Base-by-base conservation (phyloP, 192 early-diverging fungal species). In the Coemansia sp. region DNA sequence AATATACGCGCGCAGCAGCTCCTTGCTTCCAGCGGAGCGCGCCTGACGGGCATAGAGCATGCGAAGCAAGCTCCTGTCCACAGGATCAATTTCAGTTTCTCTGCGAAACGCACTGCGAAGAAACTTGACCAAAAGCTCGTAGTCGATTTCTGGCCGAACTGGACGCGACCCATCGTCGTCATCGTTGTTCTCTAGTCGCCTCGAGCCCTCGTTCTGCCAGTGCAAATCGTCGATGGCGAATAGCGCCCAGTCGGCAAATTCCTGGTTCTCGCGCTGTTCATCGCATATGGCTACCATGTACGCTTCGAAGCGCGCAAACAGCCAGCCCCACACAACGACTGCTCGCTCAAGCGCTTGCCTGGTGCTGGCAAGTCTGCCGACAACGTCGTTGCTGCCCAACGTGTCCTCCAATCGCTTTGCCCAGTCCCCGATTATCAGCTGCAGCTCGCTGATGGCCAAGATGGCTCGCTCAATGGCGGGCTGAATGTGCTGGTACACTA, bases 151-250 rank as follows among this genome's bases (percentile, higher is more conserved):
- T 36, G 77, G 71, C 0, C 71, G 71, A 27, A 70, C 56, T 17
- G 77, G 77, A 4, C 71, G 71, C 27, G 62, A 37, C 2, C 77
- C 77, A 36, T 78, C 76, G 27, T 79, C 76, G 14, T 59, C 54
- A n/a, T 62, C 60, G 17, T 65, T 46, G 37, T 59, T 69, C 2
- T 41, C 69, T n/a, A 61, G 9, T 8, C 65, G 64, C 43, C 65
- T 67, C 17, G 71, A 60, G 2, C 77, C 77, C 11, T 74, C 71
- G 57, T 73, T 79, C 43, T 79, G 77, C 77, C 77, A 79, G 25
- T 73, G 56, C 51, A 79, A 11, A 31, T 79, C 77, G 15, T 79
- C 67, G 1, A 79, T 67, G 15, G 64, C 60, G 32, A 73, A 64
- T 4, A 74, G 39, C 10, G 77, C 77, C 77, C 77, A 79, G 45